phyloP scores from a whole-genome alignment of 2,329 filamentous ascomycete species.

The Aschersonia sp. region DNA sequence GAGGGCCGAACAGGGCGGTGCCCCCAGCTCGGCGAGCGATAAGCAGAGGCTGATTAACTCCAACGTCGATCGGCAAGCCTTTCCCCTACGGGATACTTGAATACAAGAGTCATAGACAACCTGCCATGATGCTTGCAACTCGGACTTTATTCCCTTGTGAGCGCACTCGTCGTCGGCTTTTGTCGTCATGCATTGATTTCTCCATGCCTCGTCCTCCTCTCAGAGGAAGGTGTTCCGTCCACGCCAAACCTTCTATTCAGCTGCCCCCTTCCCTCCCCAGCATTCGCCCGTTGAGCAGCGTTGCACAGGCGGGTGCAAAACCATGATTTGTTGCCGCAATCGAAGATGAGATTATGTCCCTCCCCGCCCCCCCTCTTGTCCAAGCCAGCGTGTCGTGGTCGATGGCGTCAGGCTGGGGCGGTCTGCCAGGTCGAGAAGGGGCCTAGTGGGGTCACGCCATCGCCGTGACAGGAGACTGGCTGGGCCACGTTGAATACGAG shows the following conservation, averaged over 20 bases:
- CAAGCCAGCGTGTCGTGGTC: background rate
- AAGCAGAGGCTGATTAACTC: background rate
- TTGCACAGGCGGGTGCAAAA: background rate
- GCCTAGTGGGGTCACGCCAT: conserved; percentile 1
- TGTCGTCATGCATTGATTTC: background rate
- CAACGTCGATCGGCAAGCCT: background rate
- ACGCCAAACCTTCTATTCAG: no score
- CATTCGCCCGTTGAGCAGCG: background rate
- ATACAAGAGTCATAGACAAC: background rate
- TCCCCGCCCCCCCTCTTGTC: no score
- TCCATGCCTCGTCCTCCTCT: background rate
- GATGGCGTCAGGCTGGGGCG: conserved; percentile 1
- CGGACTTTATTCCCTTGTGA: background rate
- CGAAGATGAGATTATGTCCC: background rate
- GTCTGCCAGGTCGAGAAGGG: background rate
- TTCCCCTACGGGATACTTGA: background rate
- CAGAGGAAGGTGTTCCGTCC: no score
- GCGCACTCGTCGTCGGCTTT: background rate
- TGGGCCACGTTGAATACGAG: background rate
- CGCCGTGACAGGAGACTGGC: background rate
- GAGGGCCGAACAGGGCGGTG: background rate
- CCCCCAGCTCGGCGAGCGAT: background rate
- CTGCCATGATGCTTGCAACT: background rate
- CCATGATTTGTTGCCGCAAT: background rate
- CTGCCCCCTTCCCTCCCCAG: no score